phyloP scores from a whole-genome alignment of 352 stramenopile species.

The Phytophthora ohioensis region DNA sequence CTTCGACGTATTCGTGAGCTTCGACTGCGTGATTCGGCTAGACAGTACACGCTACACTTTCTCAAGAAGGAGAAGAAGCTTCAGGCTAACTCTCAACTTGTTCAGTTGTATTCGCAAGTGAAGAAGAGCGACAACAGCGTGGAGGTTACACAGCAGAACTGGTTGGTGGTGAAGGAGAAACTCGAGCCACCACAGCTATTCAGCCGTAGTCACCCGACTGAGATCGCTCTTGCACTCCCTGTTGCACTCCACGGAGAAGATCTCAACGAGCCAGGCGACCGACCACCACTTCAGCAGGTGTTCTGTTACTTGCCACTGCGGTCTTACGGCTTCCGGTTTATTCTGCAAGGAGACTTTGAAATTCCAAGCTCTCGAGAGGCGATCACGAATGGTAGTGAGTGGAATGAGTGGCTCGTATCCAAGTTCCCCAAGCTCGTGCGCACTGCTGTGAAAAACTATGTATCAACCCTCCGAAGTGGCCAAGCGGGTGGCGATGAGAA shows the following conservation, averaged over 20 bases:
- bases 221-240: conserved; percentile 71
- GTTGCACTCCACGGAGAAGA: conserved; percentile 24
- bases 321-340: conserved; percentile 87
- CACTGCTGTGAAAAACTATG: conserved; percentile 37
- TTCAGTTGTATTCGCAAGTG: conserved; percentile 52
- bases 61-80: conserved; percentile 52
- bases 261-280: conserved; percentile 12
- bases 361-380: conserved; percentile 87
- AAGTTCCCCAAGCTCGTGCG: conserved; percentile 69
- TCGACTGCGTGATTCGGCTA: conserved; percentile 54
- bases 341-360: conserved; percentile 89
- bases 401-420: conserved; percentile 90
- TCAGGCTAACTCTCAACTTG: conserved; percentile 33
- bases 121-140: conserved; percentile 17
- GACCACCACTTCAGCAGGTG: conserved; percentile 74
- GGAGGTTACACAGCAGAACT: conserved; percentile 51
- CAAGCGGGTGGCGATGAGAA: not conserved
- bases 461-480: conserved; percentile 17
- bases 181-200: conserved; percentile 43
- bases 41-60: conserved; percentile 50
- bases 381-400: conserved; percentile 84
- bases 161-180: conserved; percentile 66
- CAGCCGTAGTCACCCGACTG: conserved; percentile 38
- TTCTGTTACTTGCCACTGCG: conserved; percentile 87
- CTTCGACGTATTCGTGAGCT: conserved; percentile 76